Percentiles rank a stretch among this genome's conserved stretches.
Conservation (phyloP, 805 yeast species). For the Nakazawaea sp. region DNA sequence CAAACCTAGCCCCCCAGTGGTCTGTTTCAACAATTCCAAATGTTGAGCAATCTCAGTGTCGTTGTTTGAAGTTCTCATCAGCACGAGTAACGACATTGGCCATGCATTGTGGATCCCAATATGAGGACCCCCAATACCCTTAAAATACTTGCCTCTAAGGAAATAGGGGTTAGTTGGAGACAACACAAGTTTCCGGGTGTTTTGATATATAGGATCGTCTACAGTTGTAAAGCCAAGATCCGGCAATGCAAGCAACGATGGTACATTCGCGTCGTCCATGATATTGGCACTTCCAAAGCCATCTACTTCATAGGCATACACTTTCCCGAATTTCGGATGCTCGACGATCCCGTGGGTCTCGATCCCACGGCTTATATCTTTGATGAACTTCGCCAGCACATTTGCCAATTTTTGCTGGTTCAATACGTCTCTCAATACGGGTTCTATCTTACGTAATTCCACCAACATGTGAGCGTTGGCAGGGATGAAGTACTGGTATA, state of each 20-base stretch:
- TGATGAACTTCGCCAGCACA: slow-evolving; percentile 29
- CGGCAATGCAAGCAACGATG: slow-evolving; percentile 74
- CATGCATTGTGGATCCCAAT: slow-evolving; percentile 76
- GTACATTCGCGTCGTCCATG: slow-evolving; percentile 92
- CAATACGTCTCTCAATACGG: slow-evolving; percentile 17
- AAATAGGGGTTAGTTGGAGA: slow-evolving; percentile 68
- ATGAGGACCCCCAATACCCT: slow-evolving; percentile 90
- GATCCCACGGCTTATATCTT: slow-evolving; percentile 46
- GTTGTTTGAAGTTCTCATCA: slow-evolving; percentile 67
- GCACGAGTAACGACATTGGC: slow-evolving; percentile 82
- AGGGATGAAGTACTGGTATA: slow-evolving; percentile 76
- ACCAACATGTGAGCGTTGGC: slow-evolving; percentile 74
- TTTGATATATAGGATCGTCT: slow-evolving; percentile 58
- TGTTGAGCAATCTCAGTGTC: slow-evolving; percentile 57
- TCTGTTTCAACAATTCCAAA: slow-evolving; percentile 43
- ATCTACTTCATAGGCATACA: slow-evolving; percentile 84
- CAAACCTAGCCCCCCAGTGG: slow-evolving; percentile 71
- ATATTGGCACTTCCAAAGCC: slow-evolving; percentile 69
- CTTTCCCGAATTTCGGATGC: slow-evolving; percentile 67
- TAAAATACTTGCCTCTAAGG: slow-evolving; percentile 52
- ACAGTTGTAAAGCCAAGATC: slow-evolving; percentile 58
- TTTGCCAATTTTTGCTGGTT: slow-evolving; percentile 14
- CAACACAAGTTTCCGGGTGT: slow-evolving; percentile 72
- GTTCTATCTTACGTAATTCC: slow-evolving; percentile 41
- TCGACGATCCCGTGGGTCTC: slow-evolving; percentile 56